A percentile compares a stretch with the other conserved stretches of the same genome.
Evolutionary conservation across 345 rosid species (phyloP).

Genomic region (Murraya koenigii): DNA sequence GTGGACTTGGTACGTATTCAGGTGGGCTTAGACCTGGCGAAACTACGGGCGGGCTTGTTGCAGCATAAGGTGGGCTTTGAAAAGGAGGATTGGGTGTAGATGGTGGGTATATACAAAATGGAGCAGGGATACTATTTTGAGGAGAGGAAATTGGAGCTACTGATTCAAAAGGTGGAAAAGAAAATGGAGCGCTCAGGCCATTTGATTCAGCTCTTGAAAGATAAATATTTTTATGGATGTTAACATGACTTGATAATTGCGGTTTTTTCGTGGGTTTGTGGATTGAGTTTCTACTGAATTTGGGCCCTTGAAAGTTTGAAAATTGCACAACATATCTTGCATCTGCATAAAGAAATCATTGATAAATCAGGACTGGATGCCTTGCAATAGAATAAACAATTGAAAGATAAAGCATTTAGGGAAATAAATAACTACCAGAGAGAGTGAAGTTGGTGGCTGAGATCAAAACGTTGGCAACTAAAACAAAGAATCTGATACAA

Average conservation of each 20-base stretch:
- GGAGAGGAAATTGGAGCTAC: conserved; percentile 26
- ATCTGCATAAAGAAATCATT: conserved; percentile 19
- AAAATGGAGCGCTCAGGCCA: conserved; percentile 10
- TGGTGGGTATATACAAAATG: conserved; percentile 19
- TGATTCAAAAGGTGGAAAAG: conserved; percentile 28
- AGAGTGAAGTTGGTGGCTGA: conserved; percentile 13
- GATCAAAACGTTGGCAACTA: conserved; percentile 6
- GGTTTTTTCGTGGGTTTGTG: not conserved
- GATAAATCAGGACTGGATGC: not conserved
- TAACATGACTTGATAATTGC: not conserved
- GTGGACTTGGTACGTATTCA: too few relatives aligned
- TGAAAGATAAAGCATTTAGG: too few relatives aligned
- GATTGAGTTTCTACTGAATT: not conserved
- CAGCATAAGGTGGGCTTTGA: conserved; percentile 13
- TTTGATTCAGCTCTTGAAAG: conserved; percentile 1
- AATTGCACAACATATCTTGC: conserved; percentile 18
- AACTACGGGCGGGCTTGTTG: conserved; percentile 10
- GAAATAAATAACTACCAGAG: conserved; percentile 14
- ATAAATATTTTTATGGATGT: not conserved
- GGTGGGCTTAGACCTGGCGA: not conserved
- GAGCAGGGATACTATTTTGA: not conserved
- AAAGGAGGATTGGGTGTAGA: not conserved
- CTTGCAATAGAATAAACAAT: not conserved
- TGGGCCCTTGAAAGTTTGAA: not conserved
- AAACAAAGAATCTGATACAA: not conserved